Conservation (phyloP, 1,284 basidiomycete genomes). For the Trametes pubescens region DNA sequence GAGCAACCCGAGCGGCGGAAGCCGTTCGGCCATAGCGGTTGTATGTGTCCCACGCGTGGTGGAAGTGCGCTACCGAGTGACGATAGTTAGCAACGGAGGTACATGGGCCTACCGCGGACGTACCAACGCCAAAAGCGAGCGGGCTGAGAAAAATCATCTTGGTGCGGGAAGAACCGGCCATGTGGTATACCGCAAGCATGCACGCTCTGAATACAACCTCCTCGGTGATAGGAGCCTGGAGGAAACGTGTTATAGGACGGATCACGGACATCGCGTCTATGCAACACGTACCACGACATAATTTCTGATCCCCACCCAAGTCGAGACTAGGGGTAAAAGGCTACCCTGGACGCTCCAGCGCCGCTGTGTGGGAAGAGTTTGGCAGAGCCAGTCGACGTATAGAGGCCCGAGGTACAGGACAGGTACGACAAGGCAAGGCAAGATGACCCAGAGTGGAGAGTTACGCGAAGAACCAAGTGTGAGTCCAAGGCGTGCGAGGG, state of each 20-base stretch:
- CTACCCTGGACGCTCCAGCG: conserved; percentile 55
- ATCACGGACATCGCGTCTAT: neutral
- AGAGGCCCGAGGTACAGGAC: conserved; percentile 88
- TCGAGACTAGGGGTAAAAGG: conserved; percentile 52
- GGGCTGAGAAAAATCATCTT: conserved; percentile 85
- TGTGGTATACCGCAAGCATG: conserved; percentile 76
- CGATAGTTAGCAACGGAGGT: conserved; percentile 11
- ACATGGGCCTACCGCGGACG: conserved; percentile 37
- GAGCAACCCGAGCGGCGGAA: conserved; percentile 68
- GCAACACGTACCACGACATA: conserved; percentile 72
- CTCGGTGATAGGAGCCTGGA: conserved; percentile 89
- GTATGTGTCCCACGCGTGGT: conserved; percentile 91
- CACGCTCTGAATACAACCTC: conserved; percentile 93
- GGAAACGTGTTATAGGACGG: neutral
- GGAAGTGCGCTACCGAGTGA: conserved; percentile 76
- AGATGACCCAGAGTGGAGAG: conserved; percentile 40
- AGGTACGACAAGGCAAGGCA: conserved; percentile 77
- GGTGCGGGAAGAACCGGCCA: conserved; percentile 63
- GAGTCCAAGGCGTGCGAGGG: conserved; percentile 41
- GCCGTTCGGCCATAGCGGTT: conserved; percentile 71
- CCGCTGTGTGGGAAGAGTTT: conserved; percentile 69
- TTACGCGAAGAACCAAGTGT: conserved; percentile 35
- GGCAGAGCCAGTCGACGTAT: conserved; percentile 66
- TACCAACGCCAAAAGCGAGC: conserved; percentile 89
- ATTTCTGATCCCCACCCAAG: conserved; percentile 76